Conservation (phyloP, 163 green algal genomes). For the Volvox carteri region DNA sequence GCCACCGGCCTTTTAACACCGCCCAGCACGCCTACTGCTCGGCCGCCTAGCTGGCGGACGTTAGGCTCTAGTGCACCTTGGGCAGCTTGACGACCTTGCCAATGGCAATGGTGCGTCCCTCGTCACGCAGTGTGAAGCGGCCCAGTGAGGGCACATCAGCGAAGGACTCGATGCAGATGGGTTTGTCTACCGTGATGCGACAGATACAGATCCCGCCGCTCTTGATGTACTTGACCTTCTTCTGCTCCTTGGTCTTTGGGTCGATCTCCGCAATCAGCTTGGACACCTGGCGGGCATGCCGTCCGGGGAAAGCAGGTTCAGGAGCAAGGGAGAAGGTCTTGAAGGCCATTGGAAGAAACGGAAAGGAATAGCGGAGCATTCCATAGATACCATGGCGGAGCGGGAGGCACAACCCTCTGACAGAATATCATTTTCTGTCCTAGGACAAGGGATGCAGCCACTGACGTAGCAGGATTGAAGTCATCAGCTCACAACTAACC, state of each 20-base stretch:
- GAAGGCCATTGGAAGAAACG: too few relatives aligned
- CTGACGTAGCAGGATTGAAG: too few relatives aligned
- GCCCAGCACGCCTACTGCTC: too few relatives aligned
- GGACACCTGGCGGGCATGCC: conserved; percentile 52
- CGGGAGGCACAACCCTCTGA: too few relatives aligned
- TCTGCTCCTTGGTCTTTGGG: conserved; percentile 95
- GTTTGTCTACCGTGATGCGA: conserved; percentile 88
- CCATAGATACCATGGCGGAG: too few relatives aligned
- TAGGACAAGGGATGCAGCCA: too few relatives aligned
- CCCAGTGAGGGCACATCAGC: conserved; percentile 90
- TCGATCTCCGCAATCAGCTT: conserved; percentile 89
- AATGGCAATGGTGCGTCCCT: conserved; percentile 96
- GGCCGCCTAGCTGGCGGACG: too few relatives aligned
- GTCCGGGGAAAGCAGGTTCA: neutral
- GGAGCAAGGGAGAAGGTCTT: neutral
- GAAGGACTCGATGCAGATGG: conserved; percentile 97
- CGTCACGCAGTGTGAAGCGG: conserved; percentile 97
- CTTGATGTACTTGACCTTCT: conserved; percentile 97
- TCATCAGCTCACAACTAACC: too few relatives aligned
- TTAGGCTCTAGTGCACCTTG: conserved; percentile 64
- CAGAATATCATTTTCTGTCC: too few relatives aligned
- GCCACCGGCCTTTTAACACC: too few relatives aligned
- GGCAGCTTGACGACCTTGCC: conserved; percentile 96
- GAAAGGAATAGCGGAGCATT: too few relatives aligned
- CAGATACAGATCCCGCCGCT: conserved; percentile 85